Base-by-base conservation (phyloP, 1,284 basidiomycete species). In the Wallemia ichthyophaga region DNA sequence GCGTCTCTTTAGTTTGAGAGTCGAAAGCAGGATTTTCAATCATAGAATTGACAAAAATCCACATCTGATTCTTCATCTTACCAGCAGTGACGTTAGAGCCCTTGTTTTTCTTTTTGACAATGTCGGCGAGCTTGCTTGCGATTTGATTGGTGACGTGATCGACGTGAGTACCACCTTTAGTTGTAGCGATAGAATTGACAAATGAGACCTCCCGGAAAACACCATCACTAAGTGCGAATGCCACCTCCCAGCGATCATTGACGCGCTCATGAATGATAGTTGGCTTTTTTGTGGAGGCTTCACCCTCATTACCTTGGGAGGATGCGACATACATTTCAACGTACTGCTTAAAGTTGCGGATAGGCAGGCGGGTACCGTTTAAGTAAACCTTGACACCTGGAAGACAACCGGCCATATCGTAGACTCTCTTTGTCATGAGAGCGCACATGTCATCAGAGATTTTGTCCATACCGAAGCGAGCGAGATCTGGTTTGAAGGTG, bases 11-110 rank as follows among this genome's bases (percentile, higher is more conserved):
- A 57, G 94, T 98, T 71, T 99, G 94, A 73, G 88, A 91, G 75
- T 99, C 92, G 71, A 99, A 99, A 0, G 91, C 87, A 9, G 94
- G 92, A 68, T 99, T 99, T 72, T 95, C 91, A 63, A 98, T 84
- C 63, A 95, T 75, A 24, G 86, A 81, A 67, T 98, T 98, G 69
- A 99, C 83, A 67, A 98, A 99, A 62, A 99, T 78, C 88, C 88
- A 94, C 78, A 98, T 88, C 68, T 99, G 91, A 68, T 85, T 91
- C 74, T 87, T 92, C 72, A 98, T 82, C 71, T 95, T 88, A 61
- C 81, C 78, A 13, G 86, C 77, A 71, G 96, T 96, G 66, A 98
- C 83, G 1, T 83, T 77, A 9, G 88, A 85, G 1, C 76, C 86
- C 73, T 94, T 95, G 74, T 96, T 95, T 78, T 95, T 98, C 79